phyloP scores from a whole-genome alignment of 495 filamentous ascomycete genomes.

The Aspergillus kassunensis region DNA sequence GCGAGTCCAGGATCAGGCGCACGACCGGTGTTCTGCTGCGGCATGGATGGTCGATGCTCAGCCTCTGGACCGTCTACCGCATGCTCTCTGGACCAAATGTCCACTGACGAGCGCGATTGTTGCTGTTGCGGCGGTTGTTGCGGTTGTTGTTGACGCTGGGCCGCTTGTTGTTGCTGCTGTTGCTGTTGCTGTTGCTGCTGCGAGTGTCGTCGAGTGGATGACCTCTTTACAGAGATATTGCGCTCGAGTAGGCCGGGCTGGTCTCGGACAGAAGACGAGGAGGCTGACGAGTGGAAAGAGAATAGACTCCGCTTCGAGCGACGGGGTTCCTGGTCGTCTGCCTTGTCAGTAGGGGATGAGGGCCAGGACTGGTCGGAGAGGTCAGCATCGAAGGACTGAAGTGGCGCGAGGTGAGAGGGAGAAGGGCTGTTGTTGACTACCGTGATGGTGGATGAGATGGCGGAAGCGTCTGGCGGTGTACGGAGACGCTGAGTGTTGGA shows the following conservation, averaged over 20 bases:
- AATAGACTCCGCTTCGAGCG: constrained; percentile 22
- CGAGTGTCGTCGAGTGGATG: constrained; percentile 7
- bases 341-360: constrained; percentile 11
- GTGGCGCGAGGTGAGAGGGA: constrained; percentile 12
- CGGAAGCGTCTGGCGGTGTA: constrained; percentile 15
- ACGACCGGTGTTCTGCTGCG: constrained; percentile 18
- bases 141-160: constrained; percentile 12
- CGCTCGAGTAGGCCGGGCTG: constrained; percentile 15
- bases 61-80: constrained; percentile 9
- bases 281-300: constrained; percentile 16
- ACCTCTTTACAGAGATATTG: constrained; percentile 17
- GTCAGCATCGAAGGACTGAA: constrained; percentile 21
- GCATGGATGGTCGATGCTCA: constrained; percentile 27
- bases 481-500: constrained; percentile 29
- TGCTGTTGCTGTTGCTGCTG: constrained; percentile 7
- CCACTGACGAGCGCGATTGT: constrained; percentile 8
- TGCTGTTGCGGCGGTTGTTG: constrained; percentile 1
- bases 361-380: constrained; percentile 18
- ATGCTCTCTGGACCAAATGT: constrained; percentile 17
- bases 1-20: constrained; percentile 7
- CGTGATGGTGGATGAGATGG: constrained; percentile 5
- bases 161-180: constrained; percentile 12
- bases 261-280: constrained; percentile 14
- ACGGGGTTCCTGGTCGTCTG: constrained; percentile 16
- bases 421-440: constrained; percentile 18